Conservation (phyloP, 306 rosid genomes). For the Macrotyloma uniflorum region DNA sequence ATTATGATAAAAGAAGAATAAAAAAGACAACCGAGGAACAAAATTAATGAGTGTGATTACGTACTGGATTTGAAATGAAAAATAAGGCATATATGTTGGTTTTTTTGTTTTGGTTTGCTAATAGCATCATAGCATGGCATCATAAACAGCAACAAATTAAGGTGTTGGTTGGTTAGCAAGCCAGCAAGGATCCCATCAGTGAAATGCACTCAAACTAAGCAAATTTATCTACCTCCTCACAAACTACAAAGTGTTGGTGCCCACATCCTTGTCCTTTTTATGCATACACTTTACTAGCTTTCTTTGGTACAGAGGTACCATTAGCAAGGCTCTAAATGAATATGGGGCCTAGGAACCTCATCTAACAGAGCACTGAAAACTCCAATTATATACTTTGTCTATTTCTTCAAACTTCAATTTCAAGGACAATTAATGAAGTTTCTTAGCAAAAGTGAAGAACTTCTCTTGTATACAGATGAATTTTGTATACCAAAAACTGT, state of each 20-base stretch:
- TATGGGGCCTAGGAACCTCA: constrained; percentile 43
- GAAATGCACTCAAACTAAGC: constrained; percentile 34
- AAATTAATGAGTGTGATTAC: not conserved
- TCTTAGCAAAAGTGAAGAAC: not conserved
- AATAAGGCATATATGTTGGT: constrained; percentile 46
- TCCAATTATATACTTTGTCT: constrained; percentile 37
- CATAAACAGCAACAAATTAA: constrained; percentile 45
- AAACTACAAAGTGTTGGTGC: constrained; percentile 36
- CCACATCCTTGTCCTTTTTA: constrained; percentile 48
- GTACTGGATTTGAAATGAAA: constrained; percentile 29
- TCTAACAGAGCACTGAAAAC: constrained; percentile 20
- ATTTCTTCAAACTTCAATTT: constrained; percentile 25
- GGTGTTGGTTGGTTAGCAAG: constrained; percentile 69
- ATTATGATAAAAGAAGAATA: not conserved
- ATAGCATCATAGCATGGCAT: constrained; percentile 20
- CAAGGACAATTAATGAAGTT: constrained; percentile 9
- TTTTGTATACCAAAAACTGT: not conserved
- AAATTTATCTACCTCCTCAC: constrained; percentile 27
- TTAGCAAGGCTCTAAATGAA: constrained; percentile 46
- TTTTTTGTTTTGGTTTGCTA: constrained; percentile 41
- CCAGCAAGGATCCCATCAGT: constrained; percentile 42
- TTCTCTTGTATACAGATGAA: not conserved
- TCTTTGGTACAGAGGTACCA: constrained; percentile 35
- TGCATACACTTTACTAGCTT: constrained; percentile 40
- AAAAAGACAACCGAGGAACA: constrained; percentile 4